phyloP scores from a whole-genome alignment of 208 protist genomes.

The Herpetomonas tarakana region DNA sequence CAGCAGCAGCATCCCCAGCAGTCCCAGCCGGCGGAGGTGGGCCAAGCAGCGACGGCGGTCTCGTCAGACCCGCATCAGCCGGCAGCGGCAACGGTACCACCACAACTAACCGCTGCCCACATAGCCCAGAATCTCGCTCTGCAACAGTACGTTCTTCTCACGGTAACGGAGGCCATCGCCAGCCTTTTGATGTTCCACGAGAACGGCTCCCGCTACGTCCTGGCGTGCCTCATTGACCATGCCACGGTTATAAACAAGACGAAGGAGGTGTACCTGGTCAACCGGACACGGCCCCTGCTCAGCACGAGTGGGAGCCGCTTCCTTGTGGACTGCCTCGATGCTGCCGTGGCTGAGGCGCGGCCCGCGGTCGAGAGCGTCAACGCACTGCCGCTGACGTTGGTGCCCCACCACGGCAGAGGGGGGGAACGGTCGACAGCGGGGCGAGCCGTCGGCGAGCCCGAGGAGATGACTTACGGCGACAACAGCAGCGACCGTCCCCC shows the following conservation, averaged over 20 bases:
- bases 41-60: background rate
- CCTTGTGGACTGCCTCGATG: slow-evolving; percentile 59
- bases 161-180: slow-evolving; percentile 67
- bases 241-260: slow-evolving; percentile 42
- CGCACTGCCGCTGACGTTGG: too few relatives aligned
- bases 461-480: too few relatives aligned
- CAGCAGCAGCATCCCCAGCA: background rate
- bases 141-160: slow-evolving; percentile 45
- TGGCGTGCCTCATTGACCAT: slow-evolving; percentile 54
- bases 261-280: slow-evolving; percentile 30
- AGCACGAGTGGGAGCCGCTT: slow-evolving; percentile 29
- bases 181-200: slow-evolving; percentile 75
- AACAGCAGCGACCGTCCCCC: too few relatives aligned
- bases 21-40: background rate
- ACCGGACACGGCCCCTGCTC: slow-evolving; percentile 14
- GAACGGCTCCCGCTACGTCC: slow-evolving; percentile 35
- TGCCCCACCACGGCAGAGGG: too few relatives aligned
- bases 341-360: slow-evolving; percentile 42
- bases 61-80: background rate
- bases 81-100: background rate
- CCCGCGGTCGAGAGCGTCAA: slow-evolving; percentile 34
- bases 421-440: too few relatives aligned
- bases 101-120: background rate
- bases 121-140: slow-evolving; percentile 10
- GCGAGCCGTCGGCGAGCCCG: too few relatives aligned